phyloP scores from a whole-genome alignment of 2,329 filamentous ascomycete species.

The Diaporthe batatas region DNA sequence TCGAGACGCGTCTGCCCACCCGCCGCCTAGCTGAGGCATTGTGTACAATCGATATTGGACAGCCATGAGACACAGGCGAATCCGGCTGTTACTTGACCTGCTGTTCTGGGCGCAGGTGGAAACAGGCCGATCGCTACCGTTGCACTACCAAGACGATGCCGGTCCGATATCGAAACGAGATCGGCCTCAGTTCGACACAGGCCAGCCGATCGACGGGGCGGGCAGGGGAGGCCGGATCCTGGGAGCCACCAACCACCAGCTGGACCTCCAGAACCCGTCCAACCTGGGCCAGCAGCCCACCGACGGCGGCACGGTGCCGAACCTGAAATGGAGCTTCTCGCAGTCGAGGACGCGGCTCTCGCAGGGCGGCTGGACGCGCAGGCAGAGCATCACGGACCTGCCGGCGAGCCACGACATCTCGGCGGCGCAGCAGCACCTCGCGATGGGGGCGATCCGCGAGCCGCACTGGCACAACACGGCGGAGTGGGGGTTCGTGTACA shows the following conservation, averaged over 20 bases:
- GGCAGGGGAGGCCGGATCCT: constrained; percentile 71
- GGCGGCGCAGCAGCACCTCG: constrained; percentile 76
- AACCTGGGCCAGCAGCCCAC: constrained; percentile 73
- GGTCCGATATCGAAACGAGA: neutral
- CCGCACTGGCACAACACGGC: constrained; percentile 78
- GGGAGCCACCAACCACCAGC: constrained; percentile 68
- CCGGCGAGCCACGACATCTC: constrained; percentile 76
- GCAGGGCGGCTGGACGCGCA: constrained; percentile 74
- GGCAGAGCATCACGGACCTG: constrained; percentile 76
- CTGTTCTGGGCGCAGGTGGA: neutral
- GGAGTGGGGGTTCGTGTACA: constrained; percentile 75
- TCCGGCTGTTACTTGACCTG: neutral
- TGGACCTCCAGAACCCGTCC: constrained; percentile 74
- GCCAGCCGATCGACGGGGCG: constrained; percentile 68
- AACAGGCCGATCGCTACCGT: neutral
- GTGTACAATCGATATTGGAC: neutral
- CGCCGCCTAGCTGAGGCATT: neutral
- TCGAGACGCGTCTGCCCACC: too few relatives aligned
- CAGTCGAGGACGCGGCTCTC: constrained; percentile 74
- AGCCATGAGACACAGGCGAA: constrained; percentile 10
- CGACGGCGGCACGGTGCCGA: constrained; percentile 73
- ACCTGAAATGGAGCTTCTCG: constrained; percentile 78
- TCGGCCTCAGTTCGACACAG: constrained; percentile 57
- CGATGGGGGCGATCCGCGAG: constrained; percentile 75
- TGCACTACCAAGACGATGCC: neutral